Conservation (phyloP, 768 basidiomycete species). For the Lactarius akahatsu region DNA sequence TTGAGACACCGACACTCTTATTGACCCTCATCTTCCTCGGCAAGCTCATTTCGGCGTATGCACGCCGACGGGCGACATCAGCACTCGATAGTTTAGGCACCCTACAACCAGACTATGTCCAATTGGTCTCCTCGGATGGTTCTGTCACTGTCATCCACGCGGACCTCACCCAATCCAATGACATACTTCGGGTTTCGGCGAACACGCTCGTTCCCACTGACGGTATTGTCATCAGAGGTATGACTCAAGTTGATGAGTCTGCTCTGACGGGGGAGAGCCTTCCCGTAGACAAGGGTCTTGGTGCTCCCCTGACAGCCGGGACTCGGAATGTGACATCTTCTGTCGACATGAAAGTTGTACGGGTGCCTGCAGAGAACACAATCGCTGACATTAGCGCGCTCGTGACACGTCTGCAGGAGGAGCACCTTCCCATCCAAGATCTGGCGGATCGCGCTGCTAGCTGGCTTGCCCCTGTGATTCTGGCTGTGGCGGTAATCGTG, state of each 20-base stretch:
- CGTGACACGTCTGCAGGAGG: conserved; percentile 40
- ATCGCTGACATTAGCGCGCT: conserved; percentile 41
- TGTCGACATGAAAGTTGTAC: conserved; percentile 39
- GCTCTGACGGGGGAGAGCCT: conserved; percentile 45
- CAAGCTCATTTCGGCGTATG: conserved; percentile 39
- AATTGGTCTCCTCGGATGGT: conserved; percentile 34
- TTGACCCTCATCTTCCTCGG: conserved; percentile 45
- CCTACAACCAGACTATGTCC: conserved; percentile 37
- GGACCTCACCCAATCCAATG: conserved; percentile 40
- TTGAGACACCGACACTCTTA: conserved; percentile 46
- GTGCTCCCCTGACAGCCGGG: conserved; percentile 40
- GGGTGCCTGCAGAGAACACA: conserved; percentile 43
- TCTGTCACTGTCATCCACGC: conserved; percentile 30
- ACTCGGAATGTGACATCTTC: conserved; percentile 39
- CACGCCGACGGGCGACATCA: conserved; percentile 38
- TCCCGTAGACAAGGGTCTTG: conserved; percentile 39
- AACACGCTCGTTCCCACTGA: conserved; percentile 42
- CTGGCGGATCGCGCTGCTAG: conserved; percentile 51
- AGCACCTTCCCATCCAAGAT: conserved; percentile 42
- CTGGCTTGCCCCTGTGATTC: conserved; percentile 50
- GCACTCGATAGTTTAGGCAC: conserved; percentile 39
- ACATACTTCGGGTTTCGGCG: conserved; percentile 39
- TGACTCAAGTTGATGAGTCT: conserved; percentile 44
- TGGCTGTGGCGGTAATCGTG: conserved; percentile 40
- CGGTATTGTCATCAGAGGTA: conserved; percentile 38